Conservation (phyloP, 768 basidiomycete species). For the Rossbeevera mucosa region DNA sequence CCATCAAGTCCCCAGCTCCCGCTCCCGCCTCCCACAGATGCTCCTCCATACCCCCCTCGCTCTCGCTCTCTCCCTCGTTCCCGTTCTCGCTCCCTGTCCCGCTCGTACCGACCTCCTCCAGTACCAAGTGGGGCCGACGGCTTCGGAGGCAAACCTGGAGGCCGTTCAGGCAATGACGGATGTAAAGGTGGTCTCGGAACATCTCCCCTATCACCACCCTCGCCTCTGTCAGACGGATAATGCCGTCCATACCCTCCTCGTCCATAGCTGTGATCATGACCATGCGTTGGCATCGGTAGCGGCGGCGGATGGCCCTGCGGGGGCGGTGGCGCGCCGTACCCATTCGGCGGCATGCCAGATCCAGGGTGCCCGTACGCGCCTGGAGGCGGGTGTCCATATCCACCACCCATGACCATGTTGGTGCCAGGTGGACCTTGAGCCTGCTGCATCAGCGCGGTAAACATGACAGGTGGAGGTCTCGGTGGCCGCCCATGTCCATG, state of each 20-base stretch:
- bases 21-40: slow-evolving; percentile 3
- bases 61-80: slow-evolving; percentile 18
- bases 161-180: slow-evolving; percentile 19
- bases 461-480: slow-evolving; percentile 22
- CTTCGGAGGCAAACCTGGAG: slow-evolving; percentile 18
- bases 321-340: slow-evolving; percentile 13
- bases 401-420: slow-evolving; percentile 6
- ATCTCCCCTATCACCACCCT: slow-evolving; percentile 10
- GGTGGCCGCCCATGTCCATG: slow-evolving; percentile 32
- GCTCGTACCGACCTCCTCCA: slow-evolving; percentile 17
- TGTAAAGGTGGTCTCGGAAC: slow-evolving; percentile 8
- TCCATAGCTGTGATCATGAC: slow-evolving; percentile 8
- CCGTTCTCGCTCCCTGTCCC: slow-evolving; percentile 8
- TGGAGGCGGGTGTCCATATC: slow-evolving; percentile 14
- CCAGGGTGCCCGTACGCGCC: slow-evolving; percentile 12
- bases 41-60: slow-evolving; percentile 15
- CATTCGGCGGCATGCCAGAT: slow-evolving; percentile 11
- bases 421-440: slow-evolving; percentile 11
- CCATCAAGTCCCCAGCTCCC: slow-evolving; percentile 4
- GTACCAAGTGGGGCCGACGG: slow-evolving; percentile 13
- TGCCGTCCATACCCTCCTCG: slow-evolving; percentile 9
- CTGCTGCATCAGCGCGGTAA: slow-evolving; percentile 31
- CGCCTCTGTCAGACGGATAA: slow-evolving; percentile 12
- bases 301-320: slow-evolving; percentile 19
- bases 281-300: slow-evolving; percentile 7